phyloP scores from a whole-genome alignment of 345 rosid genomes.

The Leavenworthia alabamica region DNA sequence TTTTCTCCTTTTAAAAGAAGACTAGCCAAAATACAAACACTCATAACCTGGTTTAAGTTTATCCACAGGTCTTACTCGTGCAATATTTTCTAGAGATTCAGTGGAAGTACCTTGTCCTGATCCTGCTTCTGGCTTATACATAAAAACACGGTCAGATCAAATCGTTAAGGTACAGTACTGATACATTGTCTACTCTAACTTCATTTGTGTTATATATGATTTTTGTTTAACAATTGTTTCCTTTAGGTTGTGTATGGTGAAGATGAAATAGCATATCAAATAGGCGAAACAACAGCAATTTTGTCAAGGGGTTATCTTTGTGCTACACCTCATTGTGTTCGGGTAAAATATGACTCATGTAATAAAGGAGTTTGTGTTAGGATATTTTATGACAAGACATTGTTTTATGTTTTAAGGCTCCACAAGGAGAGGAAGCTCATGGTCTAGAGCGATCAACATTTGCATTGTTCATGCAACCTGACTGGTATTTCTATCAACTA shows the following conservation, averaged over 20 bases:
- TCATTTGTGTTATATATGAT: neutral
- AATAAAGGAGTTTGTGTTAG: neutral
- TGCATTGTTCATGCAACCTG: slow-evolving; percentile 96
- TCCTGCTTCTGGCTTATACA: slow-evolving; percentile 78
- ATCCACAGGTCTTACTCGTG: slow-evolving; percentile 88
- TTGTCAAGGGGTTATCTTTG: slow-evolving; percentile 78
- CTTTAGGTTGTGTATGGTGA: slow-evolving; percentile 69
- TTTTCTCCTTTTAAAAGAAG: neutral
- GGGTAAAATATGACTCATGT: slow-evolving; percentile 39
- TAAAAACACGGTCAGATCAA: slow-evolving; percentile 69
- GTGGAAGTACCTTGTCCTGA: slow-evolving; percentile 76
- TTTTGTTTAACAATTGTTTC: neutral
- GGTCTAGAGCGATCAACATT: slow-evolving; percentile 80
- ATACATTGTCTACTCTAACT: neutral
- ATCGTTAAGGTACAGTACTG: slow-evolving; percentile 60
- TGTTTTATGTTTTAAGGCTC: slow-evolving; percentile 46
- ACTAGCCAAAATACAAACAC: neutral
- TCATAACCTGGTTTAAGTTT: neutral
- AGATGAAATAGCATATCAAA: slow-evolving; percentile 89
- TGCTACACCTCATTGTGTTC: slow-evolving; percentile 92
- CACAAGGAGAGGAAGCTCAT: slow-evolving; percentile 56
- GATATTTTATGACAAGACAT: neutral
- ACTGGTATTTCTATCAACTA: slow-evolving; percentile 44
- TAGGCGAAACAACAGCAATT: slow-evolving; percentile 87
- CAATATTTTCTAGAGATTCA: slow-evolving; percentile 63